Conservation (phyloP, 2,329 filamentous ascomycete species). For the Eutypa lata region DNA sequence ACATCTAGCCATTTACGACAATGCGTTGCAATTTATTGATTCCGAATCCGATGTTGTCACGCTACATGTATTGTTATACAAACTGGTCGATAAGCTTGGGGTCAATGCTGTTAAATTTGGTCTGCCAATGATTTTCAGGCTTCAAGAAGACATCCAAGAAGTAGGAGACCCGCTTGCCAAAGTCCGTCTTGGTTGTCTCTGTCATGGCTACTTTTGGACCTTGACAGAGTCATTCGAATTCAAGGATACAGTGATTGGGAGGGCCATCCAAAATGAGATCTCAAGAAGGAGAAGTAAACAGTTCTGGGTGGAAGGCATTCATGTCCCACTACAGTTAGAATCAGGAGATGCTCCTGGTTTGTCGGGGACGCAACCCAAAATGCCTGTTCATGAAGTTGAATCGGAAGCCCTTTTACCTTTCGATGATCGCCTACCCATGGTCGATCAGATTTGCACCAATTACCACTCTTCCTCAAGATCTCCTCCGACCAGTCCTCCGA, state of each 20-base stretch:
- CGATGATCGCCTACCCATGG: slow-evolving; percentile 66
- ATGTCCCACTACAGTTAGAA: slow-evolving; percentile 64
- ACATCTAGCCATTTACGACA: slow-evolving; percentile 87
- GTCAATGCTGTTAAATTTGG: slow-evolving; percentile 78
- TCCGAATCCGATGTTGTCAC: slow-evolving; percentile 73
- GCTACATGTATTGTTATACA: slow-evolving; percentile 72
- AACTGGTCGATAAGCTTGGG: slow-evolving; percentile 72
- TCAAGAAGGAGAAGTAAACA: slow-evolving; percentile 67
- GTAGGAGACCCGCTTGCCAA: slow-evolving; percentile 66
- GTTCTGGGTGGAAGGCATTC: slow-evolving; percentile 76
- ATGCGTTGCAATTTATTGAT: slow-evolving; percentile 69
- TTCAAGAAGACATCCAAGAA: slow-evolving; percentile 79
- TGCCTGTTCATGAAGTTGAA: slow-evolving; percentile 53
- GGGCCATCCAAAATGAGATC: slow-evolving; percentile 73
- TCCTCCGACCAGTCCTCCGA: slow-evolving; percentile 66
- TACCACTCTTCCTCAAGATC: slow-evolving; percentile 64
- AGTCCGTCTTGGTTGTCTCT: slow-evolving; percentile 76
- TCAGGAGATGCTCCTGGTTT: slow-evolving; percentile 55
- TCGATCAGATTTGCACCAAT: slow-evolving; percentile 69
- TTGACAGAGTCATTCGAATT: slow-evolving; percentile 76
- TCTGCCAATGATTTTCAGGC: slow-evolving; percentile 81
- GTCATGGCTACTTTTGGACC: slow-evolving; percentile 86
- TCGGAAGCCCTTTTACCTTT: slow-evolving; percentile 69
- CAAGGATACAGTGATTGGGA: slow-evolving; percentile 65
- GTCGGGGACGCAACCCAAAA: slow-evolving; percentile 39